These are phyloP conservation scores for Daldinia concentrica DNA, from an alignment of 495 filamentous ascomycete genomes.

Conservation along the genomic window DNA sequence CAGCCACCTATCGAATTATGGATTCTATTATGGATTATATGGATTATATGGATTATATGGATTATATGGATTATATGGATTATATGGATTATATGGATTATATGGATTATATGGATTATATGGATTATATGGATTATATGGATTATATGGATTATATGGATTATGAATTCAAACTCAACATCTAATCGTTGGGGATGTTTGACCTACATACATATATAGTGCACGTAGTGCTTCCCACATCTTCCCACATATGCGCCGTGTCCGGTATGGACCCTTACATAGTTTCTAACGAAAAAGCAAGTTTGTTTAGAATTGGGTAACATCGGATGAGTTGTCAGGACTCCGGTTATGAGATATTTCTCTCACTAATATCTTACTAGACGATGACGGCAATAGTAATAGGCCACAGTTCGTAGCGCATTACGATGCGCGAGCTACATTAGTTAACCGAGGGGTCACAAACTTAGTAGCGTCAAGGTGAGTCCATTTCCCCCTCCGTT, in stretches of 20 bases:
- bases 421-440: not conserved
- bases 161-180: not conserved
- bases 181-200: not conserved
- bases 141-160: not conserved
- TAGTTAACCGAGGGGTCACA: not conserved
- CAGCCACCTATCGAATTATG: conserved; percentile 17
- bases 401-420: not conserved
- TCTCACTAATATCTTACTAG: not conserved
- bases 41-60: too few species aligned
- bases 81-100: too few species aligned
- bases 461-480: not conserved
- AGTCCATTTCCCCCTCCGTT: not conserved
- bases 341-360: not conserved
- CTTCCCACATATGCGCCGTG: not conserved
- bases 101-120: conserved; percentile 3
- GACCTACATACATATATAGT: too few species aligned
- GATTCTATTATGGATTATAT: too few species aligned
- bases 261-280: not conserved
- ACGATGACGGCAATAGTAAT: not conserved
- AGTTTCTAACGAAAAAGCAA: not conserved
- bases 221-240: not conserved
- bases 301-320: conserved; percentile 1
- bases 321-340: not conserved
- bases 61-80: too few species aligned
- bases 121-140: too few species aligned